Base-by-base conservation (phyloP, 2,329 filamentous ascomycete genomes). In the Cadophora sp. region DNA sequence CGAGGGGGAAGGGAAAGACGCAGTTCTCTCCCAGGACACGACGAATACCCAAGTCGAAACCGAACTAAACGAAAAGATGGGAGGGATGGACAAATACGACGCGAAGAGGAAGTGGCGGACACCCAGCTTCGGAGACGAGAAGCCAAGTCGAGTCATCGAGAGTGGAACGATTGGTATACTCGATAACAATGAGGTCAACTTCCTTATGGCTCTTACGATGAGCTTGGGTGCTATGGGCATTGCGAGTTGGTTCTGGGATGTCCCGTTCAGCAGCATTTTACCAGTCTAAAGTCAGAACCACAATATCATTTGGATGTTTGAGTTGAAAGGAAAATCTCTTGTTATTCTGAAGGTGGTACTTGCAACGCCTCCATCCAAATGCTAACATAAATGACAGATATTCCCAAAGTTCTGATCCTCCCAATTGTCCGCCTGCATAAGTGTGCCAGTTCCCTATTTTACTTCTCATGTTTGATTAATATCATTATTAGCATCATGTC, bases 131-230 rank as follows among this genome's bases (percentile, higher is more conserved):
- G 80, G 86, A 2, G 80, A 83, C 65, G 83, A 83, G 73, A 86
- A 90, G 68, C 73, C 74, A 58, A 75, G 74, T 51, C 71, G 76
- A 43, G 81, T 88, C 5, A 79, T 90, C 7, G 88, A 92, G 79
- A 91, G 83, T 72, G 93, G 88, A 77, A 67, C 70, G 60, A 83
- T 81, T 86, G 86, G 97, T 77, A 78, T 96, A 68, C 82, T 99
- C 66, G 94, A 97, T 79, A 99, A 99, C 79, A 99, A 99, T 78
- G 91, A 92, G 64, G 94, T 99, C 73, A 99, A 99, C 78, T 87
- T 97, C 66, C 78, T 95, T 65, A 98, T 97, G 95, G 94, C 95
- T 0, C 84, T 87, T 16, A 83, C 84, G 4, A 94, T 97, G 87
- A 97, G 92, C 76, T 71, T 94, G 20, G 87, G 90, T 4, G 91